Percentiles rank a stretch among this genome's conserved stretches.
These are phyloP conservation scores for Tetrahymena malaccensis DNA, from an alignment of 73 alveolate genomes.

Conservation along the genomic window DNA sequence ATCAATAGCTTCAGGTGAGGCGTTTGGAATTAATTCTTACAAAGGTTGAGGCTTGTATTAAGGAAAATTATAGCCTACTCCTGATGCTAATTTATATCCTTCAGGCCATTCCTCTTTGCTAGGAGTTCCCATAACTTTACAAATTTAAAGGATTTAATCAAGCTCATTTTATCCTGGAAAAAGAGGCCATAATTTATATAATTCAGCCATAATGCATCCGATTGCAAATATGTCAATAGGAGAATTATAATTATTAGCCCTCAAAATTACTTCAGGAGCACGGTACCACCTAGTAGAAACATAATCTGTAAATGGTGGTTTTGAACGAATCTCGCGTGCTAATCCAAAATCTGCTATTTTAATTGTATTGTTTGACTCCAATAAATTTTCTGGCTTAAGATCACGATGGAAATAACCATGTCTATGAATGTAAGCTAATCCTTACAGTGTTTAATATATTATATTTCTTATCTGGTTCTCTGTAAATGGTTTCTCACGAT, in stretches of 20 bases:
- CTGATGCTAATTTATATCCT: constrained; percentile 47
- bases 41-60: constrained; percentile 48
- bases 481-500: constrained; percentile 73
- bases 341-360: constrained; percentile 99
- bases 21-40: constrained; percentile 77
- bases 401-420: constrained; percentile 86
- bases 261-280: constrained; percentile 96
- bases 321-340: constrained; percentile 97
- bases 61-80: constrained; percentile 30
- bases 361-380: constrained; percentile 83
- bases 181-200: constrained; percentile 88
- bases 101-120: constrained; percentile 64
- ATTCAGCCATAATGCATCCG: constrained; percentile 99
- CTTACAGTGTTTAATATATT: constrained; percentile 87
- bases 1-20: constrained; percentile 90
- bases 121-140: constrained; percentile 99
- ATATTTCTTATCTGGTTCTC: constrained; percentile 89
- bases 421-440: constrained; percentile 80
- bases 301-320: constrained; percentile 99
- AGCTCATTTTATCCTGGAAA: constrained; percentile 92
- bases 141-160: constrained; percentile 94
- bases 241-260: constrained; percentile 94
- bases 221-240: constrained; percentile 99
- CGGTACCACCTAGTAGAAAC: constrained; percentile 99
- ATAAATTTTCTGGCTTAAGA: constrained; percentile 96